These are phyloP conservation scores for Furcasterigmium sp. DNA, from an alignment of 2,329 filamentous ascomycete genomes.

Conservation along the genomic window DNA sequence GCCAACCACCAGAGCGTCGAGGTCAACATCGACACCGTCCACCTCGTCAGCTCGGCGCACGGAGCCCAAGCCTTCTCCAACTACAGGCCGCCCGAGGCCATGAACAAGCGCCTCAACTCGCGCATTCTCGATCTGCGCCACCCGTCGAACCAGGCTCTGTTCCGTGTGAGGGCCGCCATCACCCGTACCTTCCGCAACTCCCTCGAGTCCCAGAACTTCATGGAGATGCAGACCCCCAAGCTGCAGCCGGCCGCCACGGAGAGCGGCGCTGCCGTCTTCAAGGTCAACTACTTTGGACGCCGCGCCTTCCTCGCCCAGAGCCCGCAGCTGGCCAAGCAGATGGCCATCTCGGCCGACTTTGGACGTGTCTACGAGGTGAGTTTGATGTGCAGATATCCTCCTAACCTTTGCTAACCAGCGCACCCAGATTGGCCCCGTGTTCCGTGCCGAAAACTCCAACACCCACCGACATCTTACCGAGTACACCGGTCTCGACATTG, in stretches of 20 bases:
- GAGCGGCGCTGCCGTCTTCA: conserved; percentile 86
- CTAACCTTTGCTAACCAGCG: not conserved
- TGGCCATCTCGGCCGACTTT: conserved; percentile 86
- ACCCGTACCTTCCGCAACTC: conserved; percentile 74
- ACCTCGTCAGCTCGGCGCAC: conserved; percentile 45
- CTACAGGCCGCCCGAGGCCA: conserved; percentile 29
- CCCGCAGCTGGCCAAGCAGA: conserved; percentile 88
- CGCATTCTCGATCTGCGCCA: conserved; percentile 81
- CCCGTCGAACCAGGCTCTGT: conserved; percentile 80
- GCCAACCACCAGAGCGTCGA: conserved; percentile 74
- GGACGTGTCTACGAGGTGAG: conserved; percentile 74
- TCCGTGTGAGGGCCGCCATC: conserved; percentile 78
- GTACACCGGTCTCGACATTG: conserved; percentile 87
- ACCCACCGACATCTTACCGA: conserved; percentile 92
- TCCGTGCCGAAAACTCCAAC: conserved; percentile 92
- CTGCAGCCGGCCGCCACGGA: conserved; percentile 86
- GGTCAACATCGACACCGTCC: conserved; percentile 56
- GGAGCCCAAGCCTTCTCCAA: conserved; percentile 45
- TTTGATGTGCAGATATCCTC: not conserved
- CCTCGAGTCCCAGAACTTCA: conserved; percentile 71
- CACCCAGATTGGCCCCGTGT: conserved; percentile 67
- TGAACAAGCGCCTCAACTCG: conserved; percentile 18
- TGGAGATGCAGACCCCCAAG: conserved; percentile 93
- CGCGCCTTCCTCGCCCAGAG: conserved; percentile 86
- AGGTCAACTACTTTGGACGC: conserved; percentile 85